Evolutionary conservation across 306 rosid genomes (phyloP), one percentile per base, ranked within the genome.

Genomic region (Carpinus fangiana): DNA sequence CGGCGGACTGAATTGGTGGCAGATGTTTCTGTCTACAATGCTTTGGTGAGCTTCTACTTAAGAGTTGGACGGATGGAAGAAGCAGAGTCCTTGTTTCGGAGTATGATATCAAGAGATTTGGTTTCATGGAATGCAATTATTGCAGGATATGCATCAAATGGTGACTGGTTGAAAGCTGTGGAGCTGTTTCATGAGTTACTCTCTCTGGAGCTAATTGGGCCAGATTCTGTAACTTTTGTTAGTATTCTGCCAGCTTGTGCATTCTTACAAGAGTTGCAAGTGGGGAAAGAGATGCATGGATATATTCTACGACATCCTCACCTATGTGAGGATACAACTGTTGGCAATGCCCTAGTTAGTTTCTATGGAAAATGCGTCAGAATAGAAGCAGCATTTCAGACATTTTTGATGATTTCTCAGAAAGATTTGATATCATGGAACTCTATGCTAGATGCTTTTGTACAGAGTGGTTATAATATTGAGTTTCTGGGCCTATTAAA

Each of bases 381-480:
- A 50, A 56, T 73, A 53, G 87, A 80, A 73, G 89, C 81, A 68
- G 93, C 97, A 68, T 86, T 78, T 66, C 73, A 72, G 78, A 67
- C 78, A 2, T 94, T 92, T 87, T 81, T 76, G 5, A 84, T 87
- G 90, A 88, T 90, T 76, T 67, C 62, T 14, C 62, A 52, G 73
- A 90, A 87, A 84, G 98, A 94, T 85, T 77, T 92, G 86, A 90
- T 92, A 85, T 94, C 98, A n/a, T 94, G 98, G 97, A 92, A 94
- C 82, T 83, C 98, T 72, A 85, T 94, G 80, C 90, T 92, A 45
- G 88, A 88, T 83, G 91, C 96, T 61, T 88, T 72, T 73, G 86
- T 82, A 56, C 90, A 85, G 77, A 71, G 71, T 80, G 88, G 87
- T 69, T 76, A 79, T 70, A 57, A 57, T 28, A 74, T 82, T 67